Evolutionary conservation across 768 basidiomycete species (phyloP).

Genomic region (Rhodosporidiobolus odoratus): DNA sequence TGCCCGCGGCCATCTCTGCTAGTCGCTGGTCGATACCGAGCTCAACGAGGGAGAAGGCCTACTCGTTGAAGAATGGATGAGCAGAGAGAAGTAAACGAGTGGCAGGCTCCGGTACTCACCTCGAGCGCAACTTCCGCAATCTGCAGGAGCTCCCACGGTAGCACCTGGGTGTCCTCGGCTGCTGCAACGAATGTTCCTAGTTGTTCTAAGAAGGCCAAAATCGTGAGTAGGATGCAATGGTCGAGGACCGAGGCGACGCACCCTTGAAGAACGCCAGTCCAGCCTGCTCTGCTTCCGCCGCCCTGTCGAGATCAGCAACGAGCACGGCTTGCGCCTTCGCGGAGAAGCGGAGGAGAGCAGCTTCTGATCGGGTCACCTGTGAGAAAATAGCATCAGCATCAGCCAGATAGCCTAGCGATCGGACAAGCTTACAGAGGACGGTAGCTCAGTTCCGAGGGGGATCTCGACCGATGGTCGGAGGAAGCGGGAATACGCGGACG

Average conservation of each 20-base stretch:
- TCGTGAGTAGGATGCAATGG: background rate
- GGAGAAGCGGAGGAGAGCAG: conserved; percentile 12
- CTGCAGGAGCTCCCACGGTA: conserved; percentile 62
- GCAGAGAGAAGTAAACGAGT: background rate
- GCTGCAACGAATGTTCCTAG: conserved; percentile 54
- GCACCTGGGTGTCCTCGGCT: conserved; percentile 46
- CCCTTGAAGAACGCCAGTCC: conserved; percentile 62
- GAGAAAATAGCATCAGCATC: background rate
- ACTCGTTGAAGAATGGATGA: background rate
- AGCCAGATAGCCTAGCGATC: background rate
- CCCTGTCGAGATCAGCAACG: conserved; percentile 47
- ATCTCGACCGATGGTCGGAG: background rate
- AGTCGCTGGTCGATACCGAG: conserved; percentile 44
- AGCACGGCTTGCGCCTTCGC: background rate
- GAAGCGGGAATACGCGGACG: conserved; percentile 66
- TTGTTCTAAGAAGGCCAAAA: conserved; percentile 52
- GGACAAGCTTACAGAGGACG: background rate
- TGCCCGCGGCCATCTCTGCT: conserved; percentile 7
- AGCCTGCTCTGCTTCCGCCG: conserved; percentile 51
- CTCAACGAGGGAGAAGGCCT: conserved; percentile 69
- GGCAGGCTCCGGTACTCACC: conserved; percentile 46
- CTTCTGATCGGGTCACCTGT: conserved; percentile 24
- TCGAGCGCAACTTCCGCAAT: conserved; percentile 70
- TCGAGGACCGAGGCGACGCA: conserved; percentile 41
- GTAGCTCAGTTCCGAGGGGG: background rate